phyloP scores from a whole-genome alignment of 352 stramenopile genomes.

The Phytopythium vexans region DNA sequence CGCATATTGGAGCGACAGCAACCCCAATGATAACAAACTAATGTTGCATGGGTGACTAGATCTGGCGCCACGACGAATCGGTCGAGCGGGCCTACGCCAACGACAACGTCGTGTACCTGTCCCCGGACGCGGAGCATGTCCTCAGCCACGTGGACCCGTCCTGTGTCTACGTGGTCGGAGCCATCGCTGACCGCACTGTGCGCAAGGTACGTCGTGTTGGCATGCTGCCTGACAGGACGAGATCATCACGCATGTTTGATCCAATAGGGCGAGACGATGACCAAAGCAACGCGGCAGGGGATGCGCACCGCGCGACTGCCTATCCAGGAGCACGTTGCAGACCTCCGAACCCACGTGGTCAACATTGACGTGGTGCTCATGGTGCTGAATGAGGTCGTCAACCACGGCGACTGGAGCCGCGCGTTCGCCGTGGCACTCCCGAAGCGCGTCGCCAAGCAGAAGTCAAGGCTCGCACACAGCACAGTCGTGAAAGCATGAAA shows the following conservation, averaged over 20 bases:
- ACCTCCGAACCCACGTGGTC: constrained; percentile 58
- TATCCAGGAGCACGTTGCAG: constrained; percentile 52
- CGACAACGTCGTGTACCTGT: constrained; percentile 76
- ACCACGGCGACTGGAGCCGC: constrained; percentile 59
- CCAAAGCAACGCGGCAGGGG: constrained; percentile 26
- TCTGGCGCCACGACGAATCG: constrained; percentile 34
- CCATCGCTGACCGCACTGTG: constrained; percentile 83
- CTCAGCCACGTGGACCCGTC: constrained; percentile 45
- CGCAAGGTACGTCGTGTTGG: constrained; percentile 38
- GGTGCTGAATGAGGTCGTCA: constrained; percentile 64
- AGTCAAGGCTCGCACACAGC: background rate
- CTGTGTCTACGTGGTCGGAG: constrained; percentile 74
- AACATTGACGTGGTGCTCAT: constrained; percentile 82
- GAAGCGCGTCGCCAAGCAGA: constrained; percentile 32
- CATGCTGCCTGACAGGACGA: background rate
- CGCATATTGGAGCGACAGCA: background rate
- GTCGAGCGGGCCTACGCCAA: constrained; percentile 48
- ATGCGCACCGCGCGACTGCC: constrained; percentile 50
- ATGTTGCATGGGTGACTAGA: constrained; percentile 8
- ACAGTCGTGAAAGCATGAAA: constrained; percentile 7
- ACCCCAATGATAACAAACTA: background rate
- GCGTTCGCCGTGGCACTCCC: constrained; percentile 60
- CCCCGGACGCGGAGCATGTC: constrained; percentile 72
- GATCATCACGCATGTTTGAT: background rate
- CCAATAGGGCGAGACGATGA: constrained; percentile 37